Percentiles rank a stretch among this genome's conserved stretches.
Conservation (phyloP, 2,329 filamentous ascomycete genomes). For the Aureobasidium leucospermi region DNA sequence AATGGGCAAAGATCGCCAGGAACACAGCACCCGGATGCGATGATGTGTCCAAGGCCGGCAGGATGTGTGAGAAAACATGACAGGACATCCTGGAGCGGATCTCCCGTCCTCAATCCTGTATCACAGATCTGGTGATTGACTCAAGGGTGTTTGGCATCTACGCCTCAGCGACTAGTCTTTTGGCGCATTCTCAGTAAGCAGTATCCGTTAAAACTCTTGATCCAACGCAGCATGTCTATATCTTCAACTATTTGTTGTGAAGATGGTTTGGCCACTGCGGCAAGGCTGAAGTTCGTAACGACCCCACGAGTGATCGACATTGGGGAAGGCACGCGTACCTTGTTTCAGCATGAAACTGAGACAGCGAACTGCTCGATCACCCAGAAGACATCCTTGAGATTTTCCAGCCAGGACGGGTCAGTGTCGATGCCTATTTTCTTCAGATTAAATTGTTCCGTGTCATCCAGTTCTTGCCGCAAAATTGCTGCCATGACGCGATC, state of each 20-base stretch:
- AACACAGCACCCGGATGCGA: not conserved
- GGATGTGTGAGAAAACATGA: not conserved
- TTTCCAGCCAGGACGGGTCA: not conserved
- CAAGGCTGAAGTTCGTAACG: not conserved
- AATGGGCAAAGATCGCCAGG: constrained; percentile 9
- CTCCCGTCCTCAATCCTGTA: not conserved
- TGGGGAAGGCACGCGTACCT: not conserved
- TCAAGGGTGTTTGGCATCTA: no score
- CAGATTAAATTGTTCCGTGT: not conserved
- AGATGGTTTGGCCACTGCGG: not conserved
- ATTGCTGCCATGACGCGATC: not conserved
- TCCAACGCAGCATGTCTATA: not conserved
- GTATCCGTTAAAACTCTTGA: no score
- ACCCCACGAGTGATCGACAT: not conserved
- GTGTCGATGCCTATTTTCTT: constrained; percentile 10
- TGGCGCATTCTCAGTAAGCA: no score
- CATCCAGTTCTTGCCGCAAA: not conserved
- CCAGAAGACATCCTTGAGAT: not conserved
- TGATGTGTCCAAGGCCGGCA: not conserved
- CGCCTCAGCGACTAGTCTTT: not conserved
- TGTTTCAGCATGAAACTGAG: not conserved
- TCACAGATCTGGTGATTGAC: not conserved
- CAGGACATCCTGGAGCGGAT: not conserved
- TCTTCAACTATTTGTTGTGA: not conserved
- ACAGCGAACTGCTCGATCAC: constrained; percentile 7